These are phyloP conservation scores for Pleurotus platypus DNA, from an alignment of 768 basidiomycete species.

Conservation along the genomic window DNA sequence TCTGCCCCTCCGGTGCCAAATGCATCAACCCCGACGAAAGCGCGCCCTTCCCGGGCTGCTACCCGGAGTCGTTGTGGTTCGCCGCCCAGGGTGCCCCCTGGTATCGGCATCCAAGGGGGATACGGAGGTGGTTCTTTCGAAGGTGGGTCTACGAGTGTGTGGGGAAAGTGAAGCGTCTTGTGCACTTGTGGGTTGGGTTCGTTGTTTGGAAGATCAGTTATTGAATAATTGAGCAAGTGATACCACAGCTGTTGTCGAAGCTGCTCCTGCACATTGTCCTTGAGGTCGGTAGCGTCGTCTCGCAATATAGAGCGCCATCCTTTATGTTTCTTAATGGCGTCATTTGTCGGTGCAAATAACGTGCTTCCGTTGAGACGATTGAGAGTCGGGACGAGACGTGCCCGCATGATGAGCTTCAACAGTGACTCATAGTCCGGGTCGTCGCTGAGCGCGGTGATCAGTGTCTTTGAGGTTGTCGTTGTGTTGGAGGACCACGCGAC, in stretches of 20 bases:
- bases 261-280: constrained; percentile 80
- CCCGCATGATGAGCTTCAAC: constrained; percentile 72
- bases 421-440: constrained; percentile 80
- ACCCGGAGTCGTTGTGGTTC: constrained; percentile 80
- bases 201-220: constrained; percentile 39
- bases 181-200: constrained; percentile 37
- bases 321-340: constrained; percentile 65
- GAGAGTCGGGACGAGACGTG: constrained; percentile 87
- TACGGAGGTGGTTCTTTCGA: constrained; percentile 64
- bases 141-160: constrained; percentile 52
- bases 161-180: constrained; percentile 73
- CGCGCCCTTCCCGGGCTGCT: constrained; percentile 40
- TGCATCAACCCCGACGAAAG: constrained; percentile 72
- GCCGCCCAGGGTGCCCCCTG: constrained; percentile 76
- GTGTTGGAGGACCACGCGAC: constrained; percentile 17
- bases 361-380: constrained; percentile 82
- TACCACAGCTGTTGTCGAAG: constrained; percentile 93
- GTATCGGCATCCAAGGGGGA: constrained; percentile 84
- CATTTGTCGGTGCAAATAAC: constrained; percentile 93
- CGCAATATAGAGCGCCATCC: constrained; percentile 34
- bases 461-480: constrained; percentile 41
- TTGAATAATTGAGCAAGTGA: constrained; percentile 83
- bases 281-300: constrained; percentile 32
- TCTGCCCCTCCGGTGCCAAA: constrained; percentile 72
- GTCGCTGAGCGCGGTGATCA: constrained; percentile 73